Evolutionary conservation across 1,284 basidiomycete genomes (phyloP).

Genomic region (Ceratobasidium sp.): DNA sequence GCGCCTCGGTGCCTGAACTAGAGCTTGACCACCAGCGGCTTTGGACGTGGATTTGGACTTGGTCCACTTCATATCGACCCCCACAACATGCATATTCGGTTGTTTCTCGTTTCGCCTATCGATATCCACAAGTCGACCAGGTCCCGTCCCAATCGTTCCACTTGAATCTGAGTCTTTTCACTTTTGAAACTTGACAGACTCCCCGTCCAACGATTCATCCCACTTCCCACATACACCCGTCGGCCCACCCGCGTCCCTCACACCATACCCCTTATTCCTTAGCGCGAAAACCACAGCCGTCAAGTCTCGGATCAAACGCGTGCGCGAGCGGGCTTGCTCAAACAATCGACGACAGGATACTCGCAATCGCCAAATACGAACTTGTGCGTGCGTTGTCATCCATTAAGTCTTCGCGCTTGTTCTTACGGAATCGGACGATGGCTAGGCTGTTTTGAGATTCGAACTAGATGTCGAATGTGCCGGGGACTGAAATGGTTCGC

Average conservation of each 20-base stretch:
- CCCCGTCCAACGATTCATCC: constrained; percentile 12
- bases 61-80: constrained; percentile 66
- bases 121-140: constrained; percentile 49
- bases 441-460: constrained; percentile 49
- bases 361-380: constrained; percentile 93
- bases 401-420: constrained; percentile 73
- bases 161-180: background rate
- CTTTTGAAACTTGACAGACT: background rate
- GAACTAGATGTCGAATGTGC: constrained; percentile 65
- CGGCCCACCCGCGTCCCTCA: constrained; percentile 59
- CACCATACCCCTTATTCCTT: constrained; percentile 68
- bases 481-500: constrained; percentile 37
- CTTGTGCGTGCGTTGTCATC: constrained; percentile 74
- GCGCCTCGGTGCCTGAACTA: constrained; percentile 42
- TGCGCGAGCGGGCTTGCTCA: constrained; percentile 75
- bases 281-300: constrained; percentile 26
- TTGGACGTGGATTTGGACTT: constrained; percentile 54
- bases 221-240: constrained; percentile 49
- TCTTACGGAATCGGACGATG: constrained; percentile 64
- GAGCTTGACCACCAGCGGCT: constrained; percentile 42
- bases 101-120: constrained; percentile 52
- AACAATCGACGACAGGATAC: constrained; percentile 91
- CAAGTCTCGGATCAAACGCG: constrained; percentile 69
- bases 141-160: constrained; percentile 32
- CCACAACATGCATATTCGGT: constrained; percentile 56